A percentile compares a stretch with the other conserved stretches of the same genome.
phyloP scores from a whole-genome alignment of 78 protist species.

The Capsaspora owczarzaki region DNA sequence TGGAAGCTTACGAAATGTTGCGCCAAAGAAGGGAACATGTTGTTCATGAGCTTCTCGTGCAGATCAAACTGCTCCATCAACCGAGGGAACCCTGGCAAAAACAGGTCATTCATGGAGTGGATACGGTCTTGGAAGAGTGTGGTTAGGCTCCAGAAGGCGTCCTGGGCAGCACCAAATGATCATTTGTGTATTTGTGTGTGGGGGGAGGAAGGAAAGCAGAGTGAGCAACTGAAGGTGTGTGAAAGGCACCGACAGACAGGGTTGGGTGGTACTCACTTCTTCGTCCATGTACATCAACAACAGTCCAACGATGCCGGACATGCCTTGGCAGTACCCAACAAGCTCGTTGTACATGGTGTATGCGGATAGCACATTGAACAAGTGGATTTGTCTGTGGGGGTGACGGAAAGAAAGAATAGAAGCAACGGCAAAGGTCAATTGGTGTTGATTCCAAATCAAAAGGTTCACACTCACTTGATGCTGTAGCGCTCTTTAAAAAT shows the following conservation, averaged over 20 bases:
- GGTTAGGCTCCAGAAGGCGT: background rate
- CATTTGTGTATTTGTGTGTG: background rate
- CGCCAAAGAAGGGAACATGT: background rate
- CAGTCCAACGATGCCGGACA: conserved; percentile 61
- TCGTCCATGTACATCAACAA: conserved; percentile 63
- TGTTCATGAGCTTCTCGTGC: background rate
- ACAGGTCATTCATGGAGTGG: background rate
- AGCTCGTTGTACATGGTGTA: conserved; percentile 52
- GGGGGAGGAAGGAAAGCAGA: too few relatives aligned
- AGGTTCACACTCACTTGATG: background rate
- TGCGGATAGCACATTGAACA: conserved; percentile 51
- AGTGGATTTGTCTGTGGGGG: background rate
- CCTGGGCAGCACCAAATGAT: too few relatives aligned
- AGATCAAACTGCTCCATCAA: background rate
- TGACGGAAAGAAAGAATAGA: background rate
- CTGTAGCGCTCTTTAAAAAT: conserved; percentile 27
- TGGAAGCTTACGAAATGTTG: background rate
- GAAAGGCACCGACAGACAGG: background rate
- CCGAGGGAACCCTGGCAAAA: conserved; percentile 4
- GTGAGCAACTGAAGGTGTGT: background rate
- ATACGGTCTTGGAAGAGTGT: background rate
- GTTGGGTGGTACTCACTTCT: conserved; percentile 26
- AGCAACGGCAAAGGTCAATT: background rate
- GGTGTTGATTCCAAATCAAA: background rate
- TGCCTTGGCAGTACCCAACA: conserved; percentile 75